These are phyloP conservation scores for Aspergillus ruber DNA, from an alignment of 2,329 filamentous ascomycete genomes.

Conservation along the genomic window DNA sequence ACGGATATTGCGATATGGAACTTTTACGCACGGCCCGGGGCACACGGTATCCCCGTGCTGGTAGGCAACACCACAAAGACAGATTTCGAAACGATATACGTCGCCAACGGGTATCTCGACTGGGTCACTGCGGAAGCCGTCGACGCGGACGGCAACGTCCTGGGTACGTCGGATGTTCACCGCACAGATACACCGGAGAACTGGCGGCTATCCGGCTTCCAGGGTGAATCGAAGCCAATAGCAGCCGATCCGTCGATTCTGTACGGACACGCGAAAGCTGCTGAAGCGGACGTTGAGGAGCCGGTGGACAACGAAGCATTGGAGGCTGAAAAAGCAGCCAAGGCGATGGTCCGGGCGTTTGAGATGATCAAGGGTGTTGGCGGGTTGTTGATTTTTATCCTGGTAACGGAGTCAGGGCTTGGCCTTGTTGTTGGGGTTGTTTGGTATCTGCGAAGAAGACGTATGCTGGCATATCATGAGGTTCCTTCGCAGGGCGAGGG, in stretches of 20 bases:
- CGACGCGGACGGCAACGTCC: conserved; percentile 16
- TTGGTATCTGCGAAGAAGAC: conserved; percentile 15
- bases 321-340: conserved; percentile 20
- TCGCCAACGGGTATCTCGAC: conserved; percentile 24
- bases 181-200: conserved; percentile 20
- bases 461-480: conserved; percentile 20
- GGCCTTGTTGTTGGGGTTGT: conserved; percentile 17
- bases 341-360: conserved; percentile 23
- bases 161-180: conserved; percentile 21
- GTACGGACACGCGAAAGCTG: conserved; percentile 10
- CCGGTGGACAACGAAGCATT: conserved; percentile 12
- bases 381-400: conserved; percentile 23
- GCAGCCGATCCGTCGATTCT: conserved; percentile 23
- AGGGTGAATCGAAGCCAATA: conserved; percentile 13
- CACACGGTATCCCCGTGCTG: conserved; percentile 7
- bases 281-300: conserved; percentile 8
- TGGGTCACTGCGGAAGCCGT: conserved; percentile 26
- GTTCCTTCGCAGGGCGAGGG: conserved; percentile 23
- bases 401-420: conserved; percentile 17
- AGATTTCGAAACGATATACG: conserved; percentile 33
- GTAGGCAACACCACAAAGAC: conserved; percentile 24
- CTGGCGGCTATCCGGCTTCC: conserved; percentile 27
- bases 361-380: conserved; percentile 25
- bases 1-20: conserved; percentile 41
- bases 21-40: conserved; percentile 19